Base-by-base conservation (phyloP, 2,329 filamentous ascomycete species). In the Fusarium coffeatum region DNA sequence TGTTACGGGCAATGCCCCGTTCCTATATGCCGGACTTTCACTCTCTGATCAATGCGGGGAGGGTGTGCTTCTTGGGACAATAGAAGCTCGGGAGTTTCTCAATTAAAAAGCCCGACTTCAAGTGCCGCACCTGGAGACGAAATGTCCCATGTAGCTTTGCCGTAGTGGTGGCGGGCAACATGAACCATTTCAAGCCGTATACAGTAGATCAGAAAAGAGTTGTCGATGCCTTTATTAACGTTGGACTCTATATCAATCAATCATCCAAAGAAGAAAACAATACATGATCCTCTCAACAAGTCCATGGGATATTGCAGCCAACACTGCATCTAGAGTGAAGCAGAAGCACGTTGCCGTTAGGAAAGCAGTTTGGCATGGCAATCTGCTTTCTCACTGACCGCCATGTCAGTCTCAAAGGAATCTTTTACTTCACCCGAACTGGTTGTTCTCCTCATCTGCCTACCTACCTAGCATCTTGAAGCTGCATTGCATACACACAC, bases 301-400 rank as follows among this genome's bases (percentile, higher is more conserved):
- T 30, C 59, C 13, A 11, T 50, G 61, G 43, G 22, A 59, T 40
- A 25, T 37, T 65, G 32, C 53, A 65, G 53, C 8, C n/a, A 49
- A 25, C 55, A 18, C 34, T 49, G 48, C 54, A 46, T 66, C 25
- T 34, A n/a, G 47, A 66, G 8, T 41, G 23, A 51, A 25, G 55
- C 43, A 55, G 23, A 51, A 25, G 61, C 43, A 55, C 12, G 43
- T 11, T 66, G 25, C 61, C 37, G 54, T 30, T 11, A 28, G n/a
- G 27, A 20, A 22, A 28, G 22, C 30, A 16, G n/a, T 20, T 47
- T 37, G 25, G 20, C 49, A 59, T 37, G 25, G 20, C 49, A 59
- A 54, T 25, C 18, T 18, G n/a, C 4, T 25, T n/a, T 25, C 18
- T 25, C 20, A 23, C 16, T 48, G 45, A 54, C 68, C 45, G 68